Evolutionary conservation across 768 basidiomycete species (phyloP).

Genomic region (Calvatia gigantea): DNA sequence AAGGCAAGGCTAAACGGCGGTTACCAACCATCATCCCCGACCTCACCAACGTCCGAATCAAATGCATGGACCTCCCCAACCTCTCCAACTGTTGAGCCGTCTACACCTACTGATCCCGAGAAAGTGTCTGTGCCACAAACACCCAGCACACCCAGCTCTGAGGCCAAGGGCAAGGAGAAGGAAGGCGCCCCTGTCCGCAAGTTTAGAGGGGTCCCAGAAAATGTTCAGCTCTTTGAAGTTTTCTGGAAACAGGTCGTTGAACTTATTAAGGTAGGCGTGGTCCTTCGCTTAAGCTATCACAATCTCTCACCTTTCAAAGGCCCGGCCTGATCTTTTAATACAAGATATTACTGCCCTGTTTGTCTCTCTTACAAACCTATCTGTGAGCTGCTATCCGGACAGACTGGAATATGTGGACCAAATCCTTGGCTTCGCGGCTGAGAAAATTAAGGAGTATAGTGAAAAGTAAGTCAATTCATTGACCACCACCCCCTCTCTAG

Average conservation of each 20-base stretch:
- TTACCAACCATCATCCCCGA: slow-evolving; percentile 29
- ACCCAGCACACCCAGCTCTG: slow-evolving; percentile 22
- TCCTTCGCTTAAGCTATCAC: neutral
- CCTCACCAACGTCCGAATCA: slow-evolving; percentile 33
- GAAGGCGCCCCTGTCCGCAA: slow-evolving; percentile 61
- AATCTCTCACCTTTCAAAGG: slow-evolving; percentile 40
- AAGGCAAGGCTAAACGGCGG: slow-evolving; percentile 53
- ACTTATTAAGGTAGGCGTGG: slow-evolving; percentile 79
- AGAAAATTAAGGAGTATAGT: slow-evolving; percentile 79
- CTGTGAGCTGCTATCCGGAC: slow-evolving; percentile 96
- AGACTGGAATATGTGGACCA: slow-evolving; percentile 97
- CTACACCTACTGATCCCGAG: slow-evolving; percentile 22
- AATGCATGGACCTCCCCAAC: slow-evolving; percentile 42
- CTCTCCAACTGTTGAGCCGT: slow-evolving; percentile 28
- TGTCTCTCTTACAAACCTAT: slow-evolving; percentile 93
- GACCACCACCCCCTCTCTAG: neutral
- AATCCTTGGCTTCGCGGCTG: slow-evolving; percentile 83
- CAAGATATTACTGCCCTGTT: slow-evolving; percentile 96
- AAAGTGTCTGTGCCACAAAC: slow-evolving; percentile 23
- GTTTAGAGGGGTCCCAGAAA: slow-evolving; percentile 92
- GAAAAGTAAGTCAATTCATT: slow-evolving; percentile 55
- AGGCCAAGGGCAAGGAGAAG: slow-evolving; percentile 52
- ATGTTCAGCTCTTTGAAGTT: slow-evolving; percentile 95
- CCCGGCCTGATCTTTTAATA: slow-evolving; percentile 94
- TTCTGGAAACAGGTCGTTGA: slow-evolving; percentile 99